Evolutionary conservation across 1,139 yeast species (phyloP), one percentile per base, ranked within the genome.

Genomic region (Meyerozyma carpophila): DNA sequence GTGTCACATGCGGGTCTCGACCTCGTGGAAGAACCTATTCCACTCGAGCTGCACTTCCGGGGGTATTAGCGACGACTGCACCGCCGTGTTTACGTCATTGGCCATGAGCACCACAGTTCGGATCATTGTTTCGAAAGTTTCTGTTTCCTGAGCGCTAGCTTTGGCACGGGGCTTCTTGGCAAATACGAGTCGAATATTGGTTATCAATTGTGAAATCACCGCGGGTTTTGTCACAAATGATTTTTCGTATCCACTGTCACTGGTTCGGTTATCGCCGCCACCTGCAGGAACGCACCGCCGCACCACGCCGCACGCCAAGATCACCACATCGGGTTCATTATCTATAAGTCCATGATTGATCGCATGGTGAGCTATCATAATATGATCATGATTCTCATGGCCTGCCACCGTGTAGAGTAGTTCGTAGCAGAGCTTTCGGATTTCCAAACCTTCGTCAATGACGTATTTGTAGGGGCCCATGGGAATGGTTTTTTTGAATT

Each of bases 391-490:
- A 1, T 43, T 40, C 16, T 52, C 40, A 28, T 53, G 47, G 9
- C 52, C 50, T 34, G 53, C 49, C 13, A 63, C 50, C 8, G 51
- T 50, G 57, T 82, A 82, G 40, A 87, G 66, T 28, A 84, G 67
- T 56, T 88, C 96, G 58, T 83, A 86, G 8, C 87, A 74, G 41
- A 85, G 74, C 57, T 85, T 86, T 44, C 96, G 72, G 46, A 82
- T 77, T 49, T 82, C 90, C 40, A 86, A 67, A 0, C 93, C 95
- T 53, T 84, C 85, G 56, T 88, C 96, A 39, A 86, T 77, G 47
- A 82, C 81, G 57, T 86, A 91, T 55, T 86, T 86, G 68, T 85
- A 87, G 0, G 95, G 95, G 0, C 96, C 96, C 82, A 89, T 86
- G 40, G 84, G 86, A 36, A 88, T 83, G 10, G 74, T 66, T 45